phyloP scores from a whole-genome alignment of 1,139 yeast species.

The Pichia terricola region DNA sequence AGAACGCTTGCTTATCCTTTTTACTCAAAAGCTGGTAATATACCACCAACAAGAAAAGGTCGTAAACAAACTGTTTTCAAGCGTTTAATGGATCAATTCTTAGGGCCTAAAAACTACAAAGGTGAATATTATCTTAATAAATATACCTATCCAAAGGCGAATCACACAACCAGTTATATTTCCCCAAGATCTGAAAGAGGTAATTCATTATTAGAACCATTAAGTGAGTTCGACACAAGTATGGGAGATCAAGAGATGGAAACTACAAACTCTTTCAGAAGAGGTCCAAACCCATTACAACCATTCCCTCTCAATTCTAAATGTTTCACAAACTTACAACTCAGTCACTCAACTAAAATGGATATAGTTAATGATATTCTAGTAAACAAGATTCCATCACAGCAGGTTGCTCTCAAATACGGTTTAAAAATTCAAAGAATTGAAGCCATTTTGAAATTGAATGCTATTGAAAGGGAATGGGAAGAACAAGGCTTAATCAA shows the following conservation, averaged over 20 bases:
- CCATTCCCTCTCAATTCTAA: conserved; percentile 76
- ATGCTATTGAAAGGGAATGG: conserved; percentile 55
- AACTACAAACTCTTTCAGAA: conserved; percentile 6
- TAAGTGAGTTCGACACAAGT: conserved; percentile 11
- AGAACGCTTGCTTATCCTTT: conserved; percentile 40
- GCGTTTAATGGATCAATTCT: conserved; percentile 41
- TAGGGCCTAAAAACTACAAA: conserved; percentile 76
- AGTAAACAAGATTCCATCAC: conserved; percentile 45
- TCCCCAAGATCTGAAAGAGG: conserved; percentile 47
- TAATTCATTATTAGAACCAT: conserved; percentile 26
- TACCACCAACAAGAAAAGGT: conserved; percentile 33
- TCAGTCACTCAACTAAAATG: conserved; percentile 49
- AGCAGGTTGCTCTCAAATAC: conserved; percentile 69
- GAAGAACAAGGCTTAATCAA: conserved; percentile 40
- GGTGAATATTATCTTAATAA: conserved; percentile 78
- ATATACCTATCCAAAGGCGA: conserved; percentile 61
- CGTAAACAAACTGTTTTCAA: conserved; percentile 33
- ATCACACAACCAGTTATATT: conserved; percentile 68
- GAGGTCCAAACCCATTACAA: conserved; percentile 28
- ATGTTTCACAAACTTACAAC: conserved; percentile 56
- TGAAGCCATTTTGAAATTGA: conserved; percentile 71
- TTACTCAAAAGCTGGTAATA: conserved; percentile 33
- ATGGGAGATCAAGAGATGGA: conserved; percentile 10
- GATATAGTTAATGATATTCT: conserved; percentile 51
- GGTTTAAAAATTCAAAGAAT: conserved; percentile 79